phyloP scores from a whole-genome alignment of 106 monocot genomes.

The Alisma plantagoaquatica region DNA sequence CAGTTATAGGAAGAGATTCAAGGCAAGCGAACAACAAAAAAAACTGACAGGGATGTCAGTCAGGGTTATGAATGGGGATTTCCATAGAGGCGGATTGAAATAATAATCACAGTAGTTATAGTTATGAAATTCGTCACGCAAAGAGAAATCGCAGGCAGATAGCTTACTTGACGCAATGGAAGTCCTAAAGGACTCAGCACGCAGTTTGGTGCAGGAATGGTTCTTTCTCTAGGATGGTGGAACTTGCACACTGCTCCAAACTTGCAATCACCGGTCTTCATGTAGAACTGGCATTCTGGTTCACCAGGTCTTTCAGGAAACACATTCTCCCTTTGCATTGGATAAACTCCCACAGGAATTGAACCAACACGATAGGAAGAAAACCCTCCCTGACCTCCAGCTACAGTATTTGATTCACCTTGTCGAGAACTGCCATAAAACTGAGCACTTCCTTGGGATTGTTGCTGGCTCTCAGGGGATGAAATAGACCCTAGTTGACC shows the following conservation, averaged over 20 bases:
- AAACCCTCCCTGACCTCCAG: slow-evolving; percentile 38
- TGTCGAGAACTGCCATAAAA: slow-evolving; percentile 36
- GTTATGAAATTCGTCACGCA: no score
- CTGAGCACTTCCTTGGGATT: slow-evolving; percentile 27
- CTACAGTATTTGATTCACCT: slow-evolving; percentile 33
- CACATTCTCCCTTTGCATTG: slow-evolving; percentile 52
- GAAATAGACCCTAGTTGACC: slow-evolving; percentile 52
- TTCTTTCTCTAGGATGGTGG: slow-evolving; percentile 77
- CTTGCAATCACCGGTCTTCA: slow-evolving; percentile 96
- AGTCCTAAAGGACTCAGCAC: slow-evolving; percentile 77
- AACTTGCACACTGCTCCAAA: slow-evolving; percentile 83
- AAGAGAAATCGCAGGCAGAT: no score
- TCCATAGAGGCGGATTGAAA: no score
- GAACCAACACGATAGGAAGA: slow-evolving; percentile 57
- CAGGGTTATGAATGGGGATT: no score
- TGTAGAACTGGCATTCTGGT: slow-evolving; percentile 87
- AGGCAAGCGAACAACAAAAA: neutral
- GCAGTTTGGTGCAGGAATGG: slow-evolving; percentile 61
- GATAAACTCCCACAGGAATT: slow-evolving; percentile 45
- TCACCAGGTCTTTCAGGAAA: slow-evolving; percentile 91
- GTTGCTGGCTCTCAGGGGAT: slow-evolving; percentile 49
- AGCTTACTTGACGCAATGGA: slow-evolving; percentile 74
- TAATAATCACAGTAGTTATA: no score
- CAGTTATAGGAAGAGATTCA: neutral
- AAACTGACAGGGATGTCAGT: no score